These are phyloP conservation scores for Trapa bicornis DNA, from an alignment of 345 rosid genomes.

Conservation along the genomic window DNA sequence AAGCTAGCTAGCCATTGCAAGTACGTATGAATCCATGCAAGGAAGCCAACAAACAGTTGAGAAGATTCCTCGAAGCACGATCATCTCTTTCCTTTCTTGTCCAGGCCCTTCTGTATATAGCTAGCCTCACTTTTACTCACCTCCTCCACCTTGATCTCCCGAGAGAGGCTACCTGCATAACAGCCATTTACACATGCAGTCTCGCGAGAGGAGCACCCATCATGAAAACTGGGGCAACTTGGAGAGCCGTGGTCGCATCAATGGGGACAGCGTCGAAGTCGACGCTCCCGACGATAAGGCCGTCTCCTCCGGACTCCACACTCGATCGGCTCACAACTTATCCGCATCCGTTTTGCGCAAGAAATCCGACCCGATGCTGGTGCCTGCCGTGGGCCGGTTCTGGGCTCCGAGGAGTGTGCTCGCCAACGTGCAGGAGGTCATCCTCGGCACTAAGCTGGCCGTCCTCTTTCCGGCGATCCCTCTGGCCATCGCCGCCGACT, in stretches of 20 bases:
- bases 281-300: neutral
- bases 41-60: constrained; percentile 15
- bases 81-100: neutral
- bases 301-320: neutral
- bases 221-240: constrained; percentile 12
- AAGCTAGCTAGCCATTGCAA: neutral
- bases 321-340: neutral
- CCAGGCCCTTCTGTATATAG: neutral
- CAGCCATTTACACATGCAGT: constrained; percentile 10
- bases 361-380: constrained; percentile 28
- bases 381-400: constrained; percentile 16
- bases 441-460: constrained; percentile 35
- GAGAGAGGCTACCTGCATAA: too few relatives aligned
- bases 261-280: constrained; percentile 7
- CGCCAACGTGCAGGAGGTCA: constrained; percentile 32
- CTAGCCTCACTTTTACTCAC: neutral
- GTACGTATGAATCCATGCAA: constrained; percentile 29
- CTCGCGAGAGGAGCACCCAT: constrained; percentile 7
- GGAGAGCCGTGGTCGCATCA: constrained; percentile 11
- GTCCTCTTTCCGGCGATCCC: constrained; percentile 38
- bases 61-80: constrained; percentile 45
- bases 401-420: constrained; percentile 15
- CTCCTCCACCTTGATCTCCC: too few relatives aligned
- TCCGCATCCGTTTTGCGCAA: constrained; percentile 26
- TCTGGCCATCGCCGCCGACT: constrained; percentile 22